Evolutionary conservation across 768 basidiomycete species (phyloP), one percentile per base, ranked within the genome.

Genomic region (Auricularia auricula-judae): DNA sequence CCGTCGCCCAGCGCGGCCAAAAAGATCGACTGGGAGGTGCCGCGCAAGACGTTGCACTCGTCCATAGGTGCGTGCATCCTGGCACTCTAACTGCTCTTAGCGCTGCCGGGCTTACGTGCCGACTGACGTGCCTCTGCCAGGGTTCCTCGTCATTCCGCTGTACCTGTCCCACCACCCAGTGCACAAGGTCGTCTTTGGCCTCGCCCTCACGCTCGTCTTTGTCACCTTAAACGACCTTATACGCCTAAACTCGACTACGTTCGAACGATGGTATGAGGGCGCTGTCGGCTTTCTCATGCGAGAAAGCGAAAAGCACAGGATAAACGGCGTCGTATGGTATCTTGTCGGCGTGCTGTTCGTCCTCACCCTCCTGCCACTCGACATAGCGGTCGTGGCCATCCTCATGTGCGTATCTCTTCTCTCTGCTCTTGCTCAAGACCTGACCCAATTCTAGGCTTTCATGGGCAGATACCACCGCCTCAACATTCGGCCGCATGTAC

Each of bases 381-480:
- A 96, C 71, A 82, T 97, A 36, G 93, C 93, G 11, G 85, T 90
- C n/a, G 86, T 96, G 14, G 83, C 93, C 5, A 88, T 97, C 68
- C 81, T 95, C 68, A 91, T 93, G 93, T 91, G 72, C 70, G 89
- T 80, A n/a, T 29, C 29, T 29, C 29, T 29, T 39, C n/a, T 51
- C 10, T 42, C 63, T 64, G 39, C 39, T 2, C 39, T 42, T 42
- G 2, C 29, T 29, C 29, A 29, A 29, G 29, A 29, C 29, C 29
- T 29, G 29, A 29, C 29, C 29, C 29, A 29, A 29, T 29, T 29
- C 29, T 42, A 96, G 93, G 66, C 85, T 97, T 60, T 93, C 93
- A 36, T 97, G 94, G 94, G 93, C 92, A 0, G 94, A 97, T 74
- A 96, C 94, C 1, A 86, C 93, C 18, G 94, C 94, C 4, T 96